A percentile compares a stretch with the other conserved stretches of the same genome.
phyloP scores from a whole-genome alignment of 352 stramenopile species.

The Phytophthora kernoviae region DNA sequence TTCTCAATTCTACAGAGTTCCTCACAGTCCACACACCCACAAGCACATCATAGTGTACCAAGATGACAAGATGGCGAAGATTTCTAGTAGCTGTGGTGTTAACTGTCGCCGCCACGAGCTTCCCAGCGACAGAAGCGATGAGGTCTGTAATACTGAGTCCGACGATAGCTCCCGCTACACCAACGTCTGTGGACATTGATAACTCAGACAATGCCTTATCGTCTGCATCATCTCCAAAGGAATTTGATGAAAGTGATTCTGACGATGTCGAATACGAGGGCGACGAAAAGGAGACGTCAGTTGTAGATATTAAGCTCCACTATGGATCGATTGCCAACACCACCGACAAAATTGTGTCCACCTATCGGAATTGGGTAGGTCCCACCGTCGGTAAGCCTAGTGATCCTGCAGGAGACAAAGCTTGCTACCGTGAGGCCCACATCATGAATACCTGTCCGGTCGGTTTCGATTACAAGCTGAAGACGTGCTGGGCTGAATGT shows the following conservation, averaged over 20 bases:
- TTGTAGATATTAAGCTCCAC: constrained; percentile 1
- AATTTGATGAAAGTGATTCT: not conserved
- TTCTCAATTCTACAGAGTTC: not conserved
- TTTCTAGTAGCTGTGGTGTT: not conserved
- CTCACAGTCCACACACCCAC: not conserved
- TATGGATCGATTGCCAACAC: constrained; percentile 24
- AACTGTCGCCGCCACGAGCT: not conserved
- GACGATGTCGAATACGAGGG: constrained; percentile 4
- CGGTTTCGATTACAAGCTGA: constrained; percentile 38
- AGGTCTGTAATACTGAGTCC: not conserved
- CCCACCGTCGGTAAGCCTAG: constrained; percentile 28
- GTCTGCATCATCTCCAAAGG: not conserved
- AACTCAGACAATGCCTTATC: not conserved
- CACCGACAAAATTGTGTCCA: constrained; percentile 26
- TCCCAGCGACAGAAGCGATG: not conserved
- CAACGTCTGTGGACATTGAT: not conserved
- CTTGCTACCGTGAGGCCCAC: constrained; percentile 29
- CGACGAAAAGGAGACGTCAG: not conserved
- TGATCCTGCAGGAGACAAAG: constrained; percentile 14
- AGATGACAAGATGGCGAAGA: not conserved
- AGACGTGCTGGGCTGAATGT: constrained; percentile 55
- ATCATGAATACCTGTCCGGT: constrained; percentile 34
- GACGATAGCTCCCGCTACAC: not conserved
- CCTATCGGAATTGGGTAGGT: constrained; percentile 33
- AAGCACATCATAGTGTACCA: not conserved